Conservation (phyloP, 345 rosid species). For the Raphanus raphanistrum region DNA sequence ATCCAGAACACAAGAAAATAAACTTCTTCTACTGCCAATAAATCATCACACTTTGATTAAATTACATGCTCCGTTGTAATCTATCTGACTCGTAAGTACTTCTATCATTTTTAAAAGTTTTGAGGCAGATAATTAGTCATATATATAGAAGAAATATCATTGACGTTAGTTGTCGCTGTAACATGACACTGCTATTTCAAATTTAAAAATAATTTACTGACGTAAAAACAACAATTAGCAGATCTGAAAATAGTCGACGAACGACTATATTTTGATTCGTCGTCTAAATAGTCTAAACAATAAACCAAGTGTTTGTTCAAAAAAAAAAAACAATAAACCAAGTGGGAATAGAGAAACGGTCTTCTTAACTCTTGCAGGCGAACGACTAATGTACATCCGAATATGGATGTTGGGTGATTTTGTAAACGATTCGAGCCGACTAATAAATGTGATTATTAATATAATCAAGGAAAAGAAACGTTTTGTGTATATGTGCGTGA, state of each 20-base stretch:
- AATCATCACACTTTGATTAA: not conserved
- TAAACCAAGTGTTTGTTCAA: not conserved
- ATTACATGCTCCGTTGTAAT: not conserved
- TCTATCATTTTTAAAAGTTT: not conserved
- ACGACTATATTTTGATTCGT: not conserved
- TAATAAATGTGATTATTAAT: constrained; percentile 25
- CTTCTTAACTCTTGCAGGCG: not conserved
- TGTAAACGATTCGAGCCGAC: constrained; percentile 26
- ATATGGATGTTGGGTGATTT: not conserved
- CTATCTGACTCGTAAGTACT: not conserved
- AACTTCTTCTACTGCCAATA: not conserved
- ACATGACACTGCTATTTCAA: not conserved
- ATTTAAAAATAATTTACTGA: not conserved
- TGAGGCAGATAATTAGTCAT: not conserved
- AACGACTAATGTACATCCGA: not conserved
- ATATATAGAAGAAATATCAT: not conserved
- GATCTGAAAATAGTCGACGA: not conserved
- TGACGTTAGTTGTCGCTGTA: not conserved
- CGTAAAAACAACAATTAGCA: not conserved
- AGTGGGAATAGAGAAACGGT: not conserved
- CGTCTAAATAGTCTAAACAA: constrained; percentile 7
- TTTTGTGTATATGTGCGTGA: not conserved
- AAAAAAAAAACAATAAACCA: not conserved
- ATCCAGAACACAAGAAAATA: not conserved
- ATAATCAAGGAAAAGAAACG: not conserved